These are phyloP conservation scores for Casuarina equisetifolia DNA, from an alignment of 306 rosid species.

Conservation along the genomic window DNA sequence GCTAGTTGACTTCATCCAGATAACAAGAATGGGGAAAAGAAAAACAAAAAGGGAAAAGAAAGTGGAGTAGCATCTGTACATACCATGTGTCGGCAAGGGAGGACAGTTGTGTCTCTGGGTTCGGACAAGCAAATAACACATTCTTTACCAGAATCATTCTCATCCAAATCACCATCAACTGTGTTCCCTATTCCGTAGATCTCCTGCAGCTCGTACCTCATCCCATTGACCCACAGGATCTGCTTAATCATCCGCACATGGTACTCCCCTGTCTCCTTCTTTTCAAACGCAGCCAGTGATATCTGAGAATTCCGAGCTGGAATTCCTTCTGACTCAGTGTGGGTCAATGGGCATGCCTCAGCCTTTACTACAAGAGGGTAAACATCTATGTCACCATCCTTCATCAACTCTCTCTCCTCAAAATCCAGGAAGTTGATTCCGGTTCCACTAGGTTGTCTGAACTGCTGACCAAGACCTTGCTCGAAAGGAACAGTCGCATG, in stretches of 20 bases:
- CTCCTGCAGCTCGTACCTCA: slow-evolving; percentile 93
- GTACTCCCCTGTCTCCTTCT: slow-evolving; percentile 80
- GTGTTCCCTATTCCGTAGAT: slow-evolving; percentile 94
- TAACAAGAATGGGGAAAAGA: neutral
- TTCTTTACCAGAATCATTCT: slow-evolving; percentile 91
- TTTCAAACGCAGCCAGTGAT: slow-evolving; percentile 76
- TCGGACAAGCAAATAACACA: slow-evolving; percentile 98
- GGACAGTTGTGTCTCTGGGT: slow-evolving; percentile 91
- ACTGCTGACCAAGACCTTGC: slow-evolving; percentile 93
- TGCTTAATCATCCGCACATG: slow-evolving; percentile 80
- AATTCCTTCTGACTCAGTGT: slow-evolving; percentile 58
- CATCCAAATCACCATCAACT: slow-evolving; percentile 77
- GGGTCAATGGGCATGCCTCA: slow-evolving; percentile 52
- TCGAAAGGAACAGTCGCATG: slow-evolving; percentile 67
- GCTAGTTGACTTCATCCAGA: neutral
- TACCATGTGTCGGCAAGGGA: slow-evolving; percentile 99
- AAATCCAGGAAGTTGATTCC: slow-evolving; percentile 69
- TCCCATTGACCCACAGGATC: slow-evolving; percentile 83
- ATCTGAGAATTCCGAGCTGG: slow-evolving; percentile 64
- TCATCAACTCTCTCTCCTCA: slow-evolving; percentile 70
- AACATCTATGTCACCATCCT: slow-evolving; percentile 52
- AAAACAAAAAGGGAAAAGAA: neutral
- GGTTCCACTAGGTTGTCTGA: slow-evolving; percentile 77
- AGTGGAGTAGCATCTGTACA: neutral
- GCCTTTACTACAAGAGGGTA: slow-evolving; percentile 90